Conservation (phyloP, 108 stramenopile genomes). For the Nitzschia putrida region DNA sequence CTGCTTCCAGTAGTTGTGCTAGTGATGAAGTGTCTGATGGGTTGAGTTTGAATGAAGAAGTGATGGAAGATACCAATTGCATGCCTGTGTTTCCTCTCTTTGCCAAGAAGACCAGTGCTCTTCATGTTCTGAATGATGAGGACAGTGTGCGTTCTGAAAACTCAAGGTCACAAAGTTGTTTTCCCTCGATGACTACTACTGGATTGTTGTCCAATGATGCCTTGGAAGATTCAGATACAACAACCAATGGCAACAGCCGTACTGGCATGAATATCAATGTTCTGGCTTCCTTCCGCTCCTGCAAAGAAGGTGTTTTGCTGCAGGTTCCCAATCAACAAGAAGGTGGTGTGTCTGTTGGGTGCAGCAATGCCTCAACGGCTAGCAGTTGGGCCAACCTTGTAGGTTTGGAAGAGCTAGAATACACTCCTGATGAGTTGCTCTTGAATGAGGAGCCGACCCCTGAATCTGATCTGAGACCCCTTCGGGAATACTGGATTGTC, state of each 20-base stretch:
- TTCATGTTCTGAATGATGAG: not conserved
- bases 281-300: not conserved
- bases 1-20: too few species aligned
- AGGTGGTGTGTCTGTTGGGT: not conserved
- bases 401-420: conserved; percentile 8
- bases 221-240: not conserved
- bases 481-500: conserved; percentile 50
- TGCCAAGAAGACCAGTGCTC: conserved; percentile 10
- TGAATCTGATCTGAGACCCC: conserved; percentile 36
- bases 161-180: conserved; percentile 3
- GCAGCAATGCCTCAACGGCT: not conserved
- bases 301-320: not conserved
- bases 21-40: too few species aligned
- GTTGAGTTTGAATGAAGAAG: not conserved
- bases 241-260: not conserved
- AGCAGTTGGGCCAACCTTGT: conserved; percentile 14
- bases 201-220: not conserved
- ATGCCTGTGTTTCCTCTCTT: conserved; percentile 2
- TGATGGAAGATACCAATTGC: not conserved
- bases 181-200: not conserved
- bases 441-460: conserved; percentile 57
- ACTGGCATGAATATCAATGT: not conserved
- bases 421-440: conserved; percentile 40
- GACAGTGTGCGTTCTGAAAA: not conserved
- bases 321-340: not conserved